Evolutionary conservation across 208 protist genomes (phyloP).

Genomic region (Leptomonas pyrrhocoris): DNA sequence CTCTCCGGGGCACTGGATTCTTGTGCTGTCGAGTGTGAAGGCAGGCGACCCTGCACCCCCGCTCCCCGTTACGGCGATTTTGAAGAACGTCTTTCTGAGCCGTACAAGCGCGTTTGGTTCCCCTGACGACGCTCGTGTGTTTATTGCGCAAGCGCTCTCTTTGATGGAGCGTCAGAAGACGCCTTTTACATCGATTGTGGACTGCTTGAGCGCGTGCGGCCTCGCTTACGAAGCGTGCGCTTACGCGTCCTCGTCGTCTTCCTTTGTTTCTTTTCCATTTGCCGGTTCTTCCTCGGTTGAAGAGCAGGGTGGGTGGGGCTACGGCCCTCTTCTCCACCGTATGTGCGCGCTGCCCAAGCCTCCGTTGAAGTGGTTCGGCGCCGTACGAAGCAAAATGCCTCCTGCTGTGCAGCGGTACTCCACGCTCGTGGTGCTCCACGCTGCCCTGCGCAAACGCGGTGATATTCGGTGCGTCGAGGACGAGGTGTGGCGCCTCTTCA

Average conservation of each 20-base stretch:
- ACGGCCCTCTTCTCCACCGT: slow-evolving; percentile 10
- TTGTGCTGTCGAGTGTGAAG: background rate
- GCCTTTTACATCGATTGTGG: background rate
- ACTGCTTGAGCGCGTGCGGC: slow-evolving; percentile 15
- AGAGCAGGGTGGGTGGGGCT: slow-evolving; percentile 5
- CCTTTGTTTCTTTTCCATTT: slow-evolving; percentile 2
- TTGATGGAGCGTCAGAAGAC: slow-evolving; percentile 12
- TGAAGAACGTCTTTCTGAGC: slow-evolving; percentile 9
- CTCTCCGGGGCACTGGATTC: slow-evolving; percentile 15
- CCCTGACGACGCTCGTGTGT: slow-evolving; percentile 16
- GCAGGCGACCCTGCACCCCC: background rate
- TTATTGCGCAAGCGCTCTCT: slow-evolving; percentile 4
- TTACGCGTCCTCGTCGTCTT: slow-evolving; percentile 18
- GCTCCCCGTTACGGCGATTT: slow-evolving; percentile 9
- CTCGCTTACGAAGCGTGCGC: slow-evolving; percentile 29
- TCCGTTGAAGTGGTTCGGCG: slow-evolving; percentile 14
- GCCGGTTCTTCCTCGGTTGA: background rate
- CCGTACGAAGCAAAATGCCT: slow-evolving; percentile 19
- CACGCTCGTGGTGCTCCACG: slow-evolving; percentile 21
- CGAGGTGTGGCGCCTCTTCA: slow-evolving; percentile 13
- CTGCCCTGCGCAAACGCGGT: slow-evolving; percentile 12
- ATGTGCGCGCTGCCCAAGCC: slow-evolving; percentile 30
- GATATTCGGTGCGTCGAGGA: background rate
- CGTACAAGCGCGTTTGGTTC: background rate
- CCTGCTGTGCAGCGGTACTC: slow-evolving; percentile 26